Evolutionary conservation across 2,329 filamentous ascomycete species (phyloP).

Genomic region (Penicillium sp.): DNA sequence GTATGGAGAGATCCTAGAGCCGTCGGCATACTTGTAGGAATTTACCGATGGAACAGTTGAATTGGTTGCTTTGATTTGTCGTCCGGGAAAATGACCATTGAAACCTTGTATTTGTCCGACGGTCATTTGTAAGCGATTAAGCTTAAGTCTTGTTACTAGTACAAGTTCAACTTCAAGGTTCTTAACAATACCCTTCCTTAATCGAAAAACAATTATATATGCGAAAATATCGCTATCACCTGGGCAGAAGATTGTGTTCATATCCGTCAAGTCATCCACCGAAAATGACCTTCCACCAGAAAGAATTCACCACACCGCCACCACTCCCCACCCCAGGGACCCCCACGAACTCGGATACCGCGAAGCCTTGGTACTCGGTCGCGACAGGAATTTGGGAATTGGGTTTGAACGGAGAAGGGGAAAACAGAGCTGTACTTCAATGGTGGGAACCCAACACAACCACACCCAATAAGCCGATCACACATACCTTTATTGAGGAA

Average conservation of each 20-base stretch:
- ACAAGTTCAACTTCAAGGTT: no score
- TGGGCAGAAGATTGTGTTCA: no score
- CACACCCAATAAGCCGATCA: constrained; percentile 31
- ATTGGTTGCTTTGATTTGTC: background rate
- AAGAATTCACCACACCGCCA: constrained; percentile 30
- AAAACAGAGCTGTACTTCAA: constrained; percentile 38
- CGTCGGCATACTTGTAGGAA: background rate
- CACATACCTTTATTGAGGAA: constrained; percentile 46
- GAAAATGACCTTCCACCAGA: constrained; percentile 23
- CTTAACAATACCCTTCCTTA: no score
- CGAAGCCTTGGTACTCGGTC: constrained; percentile 28
- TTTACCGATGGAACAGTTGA: background rate
- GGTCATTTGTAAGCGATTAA: background rate
- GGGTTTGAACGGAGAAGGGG: constrained; percentile 39
- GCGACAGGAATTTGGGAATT: constrained; percentile 43
- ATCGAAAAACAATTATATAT: no score
- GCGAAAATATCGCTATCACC: no score
- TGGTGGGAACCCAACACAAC: constrained; percentile 42
- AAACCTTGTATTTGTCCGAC: background rate
- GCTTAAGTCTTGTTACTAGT: no score
- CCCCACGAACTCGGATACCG: constrained; percentile 13
- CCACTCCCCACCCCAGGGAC: constrained; percentile 23
- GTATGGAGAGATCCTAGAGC: background rate
- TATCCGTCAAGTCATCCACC: background rate
- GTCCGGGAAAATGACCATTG: background rate